phyloP scores from a whole-genome alignment of 331 rosid species.

The Rhamnella rubrinervis region DNA sequence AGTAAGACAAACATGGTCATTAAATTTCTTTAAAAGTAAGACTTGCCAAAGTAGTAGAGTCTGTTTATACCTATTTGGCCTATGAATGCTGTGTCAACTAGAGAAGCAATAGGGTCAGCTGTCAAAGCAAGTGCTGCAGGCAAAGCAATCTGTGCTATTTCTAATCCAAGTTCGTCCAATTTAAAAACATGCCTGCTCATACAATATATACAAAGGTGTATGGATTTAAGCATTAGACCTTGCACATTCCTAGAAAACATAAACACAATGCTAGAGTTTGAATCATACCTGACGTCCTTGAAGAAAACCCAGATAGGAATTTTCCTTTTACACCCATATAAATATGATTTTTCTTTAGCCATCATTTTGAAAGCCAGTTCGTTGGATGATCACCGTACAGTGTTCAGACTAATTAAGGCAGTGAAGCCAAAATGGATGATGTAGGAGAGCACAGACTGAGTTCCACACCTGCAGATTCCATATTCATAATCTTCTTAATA shows the following conservation, averaged over 20 bases:
- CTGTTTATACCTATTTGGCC: conserved; percentile 64
- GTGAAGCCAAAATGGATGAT: conserved; percentile 12
- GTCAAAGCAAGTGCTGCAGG: conserved; percentile 85
- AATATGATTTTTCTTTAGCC: conserved; percentile 48
- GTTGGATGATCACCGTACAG: conserved; percentile 4
- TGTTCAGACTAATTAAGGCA: background rate
- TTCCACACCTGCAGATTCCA: conserved; percentile 17
- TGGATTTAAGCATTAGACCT: conserved; percentile 11
- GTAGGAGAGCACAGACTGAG: background rate
- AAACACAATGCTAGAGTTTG: background rate
- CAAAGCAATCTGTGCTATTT: conserved; percentile 66
- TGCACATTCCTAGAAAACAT: background rate
- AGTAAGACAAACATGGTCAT: conserved; percentile 12
- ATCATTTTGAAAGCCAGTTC: conserved; percentile 28
- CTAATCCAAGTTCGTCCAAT: conserved; percentile 65
- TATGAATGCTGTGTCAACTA: conserved; percentile 83
- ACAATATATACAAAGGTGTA: conserved; percentile 13
- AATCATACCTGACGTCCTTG: conserved; percentile 55
- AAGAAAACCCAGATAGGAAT: conserved; percentile 49
- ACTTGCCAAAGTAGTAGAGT: background rate
- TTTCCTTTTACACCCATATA: conserved; percentile 41
- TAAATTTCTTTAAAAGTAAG: background rate
- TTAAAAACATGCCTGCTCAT: conserved; percentile 53
- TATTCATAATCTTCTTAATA: background rate
- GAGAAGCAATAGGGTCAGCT: conserved; percentile 85